Evolutionary conservation across 768 basidiomycete genomes (phyloP).

Genomic region (Tephrocybe sp.): DNA sequence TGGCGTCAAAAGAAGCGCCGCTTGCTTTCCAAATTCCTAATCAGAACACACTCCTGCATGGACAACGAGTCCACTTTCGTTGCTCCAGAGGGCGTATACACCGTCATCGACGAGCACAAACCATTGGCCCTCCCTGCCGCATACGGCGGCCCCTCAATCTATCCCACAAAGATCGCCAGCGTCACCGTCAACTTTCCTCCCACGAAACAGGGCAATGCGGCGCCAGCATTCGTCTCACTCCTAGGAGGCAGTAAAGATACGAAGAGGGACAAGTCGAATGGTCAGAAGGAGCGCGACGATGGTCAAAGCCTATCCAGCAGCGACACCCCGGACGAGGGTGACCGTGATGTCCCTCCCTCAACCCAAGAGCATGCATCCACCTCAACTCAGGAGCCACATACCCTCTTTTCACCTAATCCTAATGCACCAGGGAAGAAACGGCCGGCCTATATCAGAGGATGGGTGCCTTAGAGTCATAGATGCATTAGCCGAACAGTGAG

Average conservation of each 20-base stretch:
- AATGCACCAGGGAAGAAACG: too few species aligned
- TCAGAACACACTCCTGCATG: slow-evolving; percentile 35
- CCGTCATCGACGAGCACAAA: slow-evolving; percentile 84
- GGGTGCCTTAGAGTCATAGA: slow-evolving; percentile 90
- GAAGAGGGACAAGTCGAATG: slow-evolving; percentile 49
- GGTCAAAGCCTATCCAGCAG: slow-evolving; percentile 79
- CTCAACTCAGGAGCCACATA: slow-evolving; percentile 33
- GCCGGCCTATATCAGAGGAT: slow-evolving; percentile 70
- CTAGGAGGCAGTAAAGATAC: slow-evolving; percentile 67
- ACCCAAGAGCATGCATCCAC: slow-evolving; percentile 41
- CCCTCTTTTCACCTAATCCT: slow-evolving; percentile 54
- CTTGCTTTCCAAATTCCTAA: background rate
- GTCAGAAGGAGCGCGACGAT: slow-evolving; percentile 54
- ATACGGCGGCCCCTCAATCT: slow-evolving; percentile 35
- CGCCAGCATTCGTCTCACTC: slow-evolving; percentile 64
- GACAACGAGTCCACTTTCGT: slow-evolving; percentile 85
- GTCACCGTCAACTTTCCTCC: slow-evolving; percentile 62
- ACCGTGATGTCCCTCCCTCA: slow-evolving; percentile 34
- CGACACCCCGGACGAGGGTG: slow-evolving; percentile 68
- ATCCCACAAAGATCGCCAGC: slow-evolving; percentile 63
- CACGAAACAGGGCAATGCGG: slow-evolving; percentile 45
- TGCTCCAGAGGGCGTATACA: slow-evolving; percentile 88
- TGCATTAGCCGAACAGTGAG: slow-evolving; percentile 80
- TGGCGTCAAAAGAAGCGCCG: slow-evolving; percentile 16
- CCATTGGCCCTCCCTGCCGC: slow-evolving; percentile 44